Evolutionary conservation across 345 rosid genomes (phyloP).

Genomic region (Corymbia maculata): DNA sequence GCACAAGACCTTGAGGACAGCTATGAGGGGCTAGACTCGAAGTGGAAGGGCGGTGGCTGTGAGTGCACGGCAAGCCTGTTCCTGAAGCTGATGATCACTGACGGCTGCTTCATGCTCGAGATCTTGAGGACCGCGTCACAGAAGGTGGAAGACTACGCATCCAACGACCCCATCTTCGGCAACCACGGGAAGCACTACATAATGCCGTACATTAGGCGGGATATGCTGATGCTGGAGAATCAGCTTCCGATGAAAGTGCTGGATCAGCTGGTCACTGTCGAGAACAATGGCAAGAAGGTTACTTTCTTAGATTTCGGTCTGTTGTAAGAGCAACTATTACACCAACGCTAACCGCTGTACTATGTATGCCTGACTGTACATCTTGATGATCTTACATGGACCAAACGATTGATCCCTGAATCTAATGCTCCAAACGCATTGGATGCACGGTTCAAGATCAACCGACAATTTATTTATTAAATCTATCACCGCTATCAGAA

Average conservation of each 20-base stretch:
- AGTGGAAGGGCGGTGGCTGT: not conserved
- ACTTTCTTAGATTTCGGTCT: not conserved
- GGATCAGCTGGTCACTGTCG: not conserved
- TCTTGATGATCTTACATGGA: not conserved
- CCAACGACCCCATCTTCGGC: conserved; percentile 1
- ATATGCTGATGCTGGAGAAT: conserved; percentile 5
- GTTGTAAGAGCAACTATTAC: not conserved
- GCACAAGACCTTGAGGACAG: not conserved
- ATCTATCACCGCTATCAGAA: not conserved
- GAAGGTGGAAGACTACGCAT: not conserved
- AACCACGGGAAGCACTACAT: not conserved
- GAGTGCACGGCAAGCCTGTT: not conserved
- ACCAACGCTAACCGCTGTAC: not conserved
- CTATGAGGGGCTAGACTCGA: not conserved
- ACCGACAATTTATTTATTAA: not conserved
- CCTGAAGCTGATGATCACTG: not conserved
- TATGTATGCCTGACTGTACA: not conserved
- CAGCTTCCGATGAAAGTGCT: conserved; percentile 1
- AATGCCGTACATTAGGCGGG: not conserved
- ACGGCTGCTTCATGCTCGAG: conserved; percentile 7
- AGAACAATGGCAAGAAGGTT: not conserved
- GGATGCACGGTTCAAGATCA: not conserved
- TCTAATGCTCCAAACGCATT: not conserved
- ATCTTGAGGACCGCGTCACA: not conserved
- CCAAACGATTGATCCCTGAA: not conserved